A percentile compares a stretch with the other conserved stretches of the same genome.
phyloP scores from a whole-genome alignment of 441 rosid genomes.

The Erodium moschatum region DNA sequence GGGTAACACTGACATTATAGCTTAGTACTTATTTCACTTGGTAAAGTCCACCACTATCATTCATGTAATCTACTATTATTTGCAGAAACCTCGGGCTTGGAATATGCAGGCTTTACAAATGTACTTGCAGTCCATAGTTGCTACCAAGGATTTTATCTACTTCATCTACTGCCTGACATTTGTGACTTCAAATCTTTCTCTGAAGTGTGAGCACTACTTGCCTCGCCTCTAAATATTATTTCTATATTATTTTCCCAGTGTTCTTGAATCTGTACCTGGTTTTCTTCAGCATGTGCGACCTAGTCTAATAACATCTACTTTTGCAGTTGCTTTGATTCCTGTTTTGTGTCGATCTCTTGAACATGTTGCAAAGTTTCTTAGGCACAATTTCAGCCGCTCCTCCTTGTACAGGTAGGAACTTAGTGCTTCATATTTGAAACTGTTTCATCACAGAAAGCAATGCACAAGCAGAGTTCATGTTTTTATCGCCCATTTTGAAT shows the following conservation, averaged over 20 bases:
- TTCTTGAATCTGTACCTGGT: not conserved
- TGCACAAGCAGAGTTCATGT: not conserved
- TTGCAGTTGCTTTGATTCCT: constrained; percentile 85
- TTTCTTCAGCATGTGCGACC: not conserved
- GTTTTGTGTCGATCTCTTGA: constrained; percentile 70
- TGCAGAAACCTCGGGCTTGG: constrained; percentile 81
- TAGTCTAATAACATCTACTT: constrained; percentile 13
- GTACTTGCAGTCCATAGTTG: constrained; percentile 67
- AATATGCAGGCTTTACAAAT: constrained; percentile 80
- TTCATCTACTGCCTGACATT: constrained; percentile 80
- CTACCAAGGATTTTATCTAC: constrained; percentile 81
- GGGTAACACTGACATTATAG: constrained; percentile 42
- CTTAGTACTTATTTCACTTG: constrained; percentile 10
- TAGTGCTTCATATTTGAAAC: not conserved
- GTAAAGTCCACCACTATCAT: constrained; percentile 12
- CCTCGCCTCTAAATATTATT: not conserved
- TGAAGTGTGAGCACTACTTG: constrained; percentile 55
- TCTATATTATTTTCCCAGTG: not conserved
- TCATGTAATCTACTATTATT: constrained; percentile 18
- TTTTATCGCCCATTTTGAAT: not conserved
- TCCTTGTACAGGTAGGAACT: constrained; percentile 60
- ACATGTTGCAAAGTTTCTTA: constrained; percentile 72
- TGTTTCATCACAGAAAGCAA: too few species aligned
- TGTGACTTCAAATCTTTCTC: constrained; percentile 79
- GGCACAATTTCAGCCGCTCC: constrained; percentile 71